Conservation (phyloP, 352 stramenopile genomes). For the Phytopythium cucurbitacearum region DNA sequence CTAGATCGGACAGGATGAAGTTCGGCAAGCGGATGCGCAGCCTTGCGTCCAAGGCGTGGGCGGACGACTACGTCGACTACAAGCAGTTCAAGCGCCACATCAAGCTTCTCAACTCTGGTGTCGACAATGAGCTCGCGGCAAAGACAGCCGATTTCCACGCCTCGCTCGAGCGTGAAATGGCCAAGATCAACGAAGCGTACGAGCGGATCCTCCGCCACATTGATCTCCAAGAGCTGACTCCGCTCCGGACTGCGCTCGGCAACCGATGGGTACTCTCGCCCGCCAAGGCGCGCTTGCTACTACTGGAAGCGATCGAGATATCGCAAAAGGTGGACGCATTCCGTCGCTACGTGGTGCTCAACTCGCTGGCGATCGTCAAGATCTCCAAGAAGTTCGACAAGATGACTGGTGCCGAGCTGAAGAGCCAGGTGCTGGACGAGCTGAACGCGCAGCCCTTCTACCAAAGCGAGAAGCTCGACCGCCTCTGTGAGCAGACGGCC, state of each 20-base stretch:
- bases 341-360: slow-evolving; percentile 73
- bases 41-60: slow-evolving; percentile 54
- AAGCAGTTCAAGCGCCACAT: slow-evolving; percentile 73
- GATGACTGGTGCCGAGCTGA: slow-evolving; percentile 20
- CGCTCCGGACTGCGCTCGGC: slow-evolving; percentile 34
- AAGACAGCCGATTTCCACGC: slow-evolving; percentile 16
- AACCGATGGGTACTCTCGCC: slow-evolving; percentile 55
- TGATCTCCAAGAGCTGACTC: slow-evolving; percentile 26
- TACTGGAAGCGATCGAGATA: slow-evolving; percentile 57
- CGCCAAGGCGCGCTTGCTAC: slow-evolving; percentile 40
- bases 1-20: slow-evolving; percentile 39
- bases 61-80: slow-evolving; percentile 75
- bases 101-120: slow-evolving; percentile 21
- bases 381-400: slow-evolving; percentile 86
- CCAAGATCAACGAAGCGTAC: slow-evolving; percentile 57
- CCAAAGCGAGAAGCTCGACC: slow-evolving; percentile 47
- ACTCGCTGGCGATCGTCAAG: slow-evolving; percentile 75
- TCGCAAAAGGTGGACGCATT: slow-evolving; percentile 66
- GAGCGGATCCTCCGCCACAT: slow-evolving; percentile 51
- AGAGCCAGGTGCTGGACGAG: slow-evolving; percentile 36
- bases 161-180: slow-evolving; percentile 43
- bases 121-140: slow-evolving; percentile 6
- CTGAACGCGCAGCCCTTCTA: slow-evolving; percentile 68
- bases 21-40: slow-evolving; percentile 81
- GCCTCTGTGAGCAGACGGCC: slow-evolving; percentile 39